These are phyloP conservation scores for Pseudocercospora pini-densiflorae DNA, from an alignment of 2,329 filamentous ascomycete species.

Conservation along the genomic window DNA sequence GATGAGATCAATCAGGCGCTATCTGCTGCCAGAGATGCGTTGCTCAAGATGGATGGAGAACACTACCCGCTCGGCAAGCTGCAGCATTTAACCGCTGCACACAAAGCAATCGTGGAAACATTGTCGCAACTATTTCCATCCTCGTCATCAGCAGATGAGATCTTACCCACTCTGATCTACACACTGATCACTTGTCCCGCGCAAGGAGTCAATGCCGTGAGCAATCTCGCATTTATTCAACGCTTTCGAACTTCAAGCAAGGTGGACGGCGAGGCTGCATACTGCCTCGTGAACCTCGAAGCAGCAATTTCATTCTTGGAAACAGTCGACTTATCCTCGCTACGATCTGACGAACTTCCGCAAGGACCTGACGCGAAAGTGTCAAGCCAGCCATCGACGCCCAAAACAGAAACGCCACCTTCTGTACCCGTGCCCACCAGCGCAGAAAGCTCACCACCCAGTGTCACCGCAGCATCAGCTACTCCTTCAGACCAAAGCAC, in stretches of 20 bases:
- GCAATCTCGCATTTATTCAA: conserved; percentile 94
- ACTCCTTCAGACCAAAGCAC: conserved; percentile 34
- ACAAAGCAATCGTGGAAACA: conserved; percentile 94
- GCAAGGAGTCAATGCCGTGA: conserved; percentile 84
- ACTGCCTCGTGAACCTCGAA: conserved; percentile 94
- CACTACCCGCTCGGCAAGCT: conserved; percentile 90
- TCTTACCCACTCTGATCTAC: conserved; percentile 96
- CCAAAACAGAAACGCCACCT: conserved; percentile 47
- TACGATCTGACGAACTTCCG: conserved; percentile 76
- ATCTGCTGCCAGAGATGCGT: conserved; percentile 66
- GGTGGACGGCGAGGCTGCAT: conserved; percentile 90
- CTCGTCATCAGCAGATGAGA: conserved; percentile 91
- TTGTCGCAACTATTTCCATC: conserved; percentile 68
- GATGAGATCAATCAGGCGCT: conserved; percentile 75
- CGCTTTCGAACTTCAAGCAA: conserved; percentile 84
- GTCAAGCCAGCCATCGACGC: conserved; percentile 52
- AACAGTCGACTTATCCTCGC: conserved; percentile 88
- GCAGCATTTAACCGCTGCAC: conserved; percentile 82
- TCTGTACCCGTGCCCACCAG: conserved; percentile 34
- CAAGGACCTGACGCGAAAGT: conserved; percentile 65
- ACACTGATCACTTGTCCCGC: conserved; percentile 89
- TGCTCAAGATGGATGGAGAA: conserved; percentile 83
- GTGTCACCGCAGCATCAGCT: conserved; percentile 33
- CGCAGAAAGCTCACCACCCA: conserved; percentile 41
- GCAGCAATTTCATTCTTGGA: conserved; percentile 93